Evolutionary conservation across 345 rosid genomes (phyloP).

Genomic region (Physaria fendleri): DNA sequence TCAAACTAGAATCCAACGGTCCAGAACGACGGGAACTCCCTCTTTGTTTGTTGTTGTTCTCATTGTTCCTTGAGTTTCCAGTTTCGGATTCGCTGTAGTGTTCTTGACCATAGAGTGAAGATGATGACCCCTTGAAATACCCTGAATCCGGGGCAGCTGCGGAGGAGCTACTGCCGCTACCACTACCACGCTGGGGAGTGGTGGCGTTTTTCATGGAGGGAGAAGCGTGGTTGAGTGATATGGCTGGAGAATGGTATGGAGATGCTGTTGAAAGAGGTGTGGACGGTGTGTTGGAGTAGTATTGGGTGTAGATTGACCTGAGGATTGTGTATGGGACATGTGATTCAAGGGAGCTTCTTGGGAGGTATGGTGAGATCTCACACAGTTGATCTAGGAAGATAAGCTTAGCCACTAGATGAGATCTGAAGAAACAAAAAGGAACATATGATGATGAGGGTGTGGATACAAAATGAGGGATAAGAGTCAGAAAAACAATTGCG

Average conservation of each 20-base stretch:
- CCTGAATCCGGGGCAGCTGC: conserved; percentile 44
- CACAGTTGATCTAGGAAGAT: conserved; percentile 94
- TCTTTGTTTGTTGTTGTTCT: conserved; percentile 35
- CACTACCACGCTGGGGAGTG: conserved; percentile 61
- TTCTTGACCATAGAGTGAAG: conserved; percentile 54
- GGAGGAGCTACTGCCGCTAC: conserved; percentile 17
- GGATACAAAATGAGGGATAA: not conserved
- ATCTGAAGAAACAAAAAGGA: conserved; percentile 36
- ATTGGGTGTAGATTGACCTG: conserved; percentile 83
- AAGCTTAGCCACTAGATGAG: conserved; percentile 90
- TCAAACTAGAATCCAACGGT: conserved; percentile 80
- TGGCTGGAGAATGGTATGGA: conserved; percentile 70
- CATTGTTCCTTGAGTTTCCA: conserved; percentile 42
- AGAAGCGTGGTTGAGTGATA: conserved; percentile 61
- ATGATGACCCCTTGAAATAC: conserved; percentile 72
- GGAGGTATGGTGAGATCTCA: conserved; percentile 86
- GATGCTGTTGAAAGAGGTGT: conserved; percentile 39
- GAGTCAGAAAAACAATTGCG: not conserved
- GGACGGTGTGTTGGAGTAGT: conserved; percentile 68
- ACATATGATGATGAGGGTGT: not conserved
- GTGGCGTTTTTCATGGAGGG: conserved; percentile 63
- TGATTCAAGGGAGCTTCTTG: conserved; percentile 82
- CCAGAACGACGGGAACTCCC: conserved; percentile 78
- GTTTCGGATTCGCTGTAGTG: conserved; percentile 41
- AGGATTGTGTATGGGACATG: conserved; percentile 79